Evolutionary conservation across 2,329 filamentous ascomycete species (phyloP), one percentile per base, ranked within the genome.

Genomic region (Penicillium sp.): DNA sequence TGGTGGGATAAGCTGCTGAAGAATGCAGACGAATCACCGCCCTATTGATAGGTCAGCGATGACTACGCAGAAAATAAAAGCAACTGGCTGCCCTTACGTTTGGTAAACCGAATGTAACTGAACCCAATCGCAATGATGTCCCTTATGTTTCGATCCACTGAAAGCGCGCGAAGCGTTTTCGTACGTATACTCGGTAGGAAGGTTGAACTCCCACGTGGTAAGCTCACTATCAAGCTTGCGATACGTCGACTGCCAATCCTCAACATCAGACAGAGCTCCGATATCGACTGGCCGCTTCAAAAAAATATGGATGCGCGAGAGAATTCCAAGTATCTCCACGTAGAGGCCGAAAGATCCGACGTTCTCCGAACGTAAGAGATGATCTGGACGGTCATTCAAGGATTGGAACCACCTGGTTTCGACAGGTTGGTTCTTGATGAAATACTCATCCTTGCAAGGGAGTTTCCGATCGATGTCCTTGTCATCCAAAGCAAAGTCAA

Each of bases 41-140:
- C 0, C 85, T 87, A 66, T 30, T 51, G 35, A 30, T 21, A 26
- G 8, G 55, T 81, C 53, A 76, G 68, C 23, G 7, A 30, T 50
- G 26, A 44, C 9, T 3, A 48, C 19, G 9, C 2, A 17, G 35
- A 38, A 7, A 44, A 29, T 19, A 26, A 38, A 26, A 44, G 9
- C 30, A 29, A 46, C 47, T 7, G 15, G 21, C 23, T 26, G 21
- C 7, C 79, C 84, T 81, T 75, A 87, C 83, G 92, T 96, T 76
- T 96, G 91, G 71, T 93, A 96, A 0, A 92, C 93, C 5, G 91
- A 90, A 73, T 97, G 93, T 31, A 97, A 83, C 90, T 96, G 96
- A 55, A 97, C 88, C 90, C 93, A 93, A 56, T 90, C 90, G 73
- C 91, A 92, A 72, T 91, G 92, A 52, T 93, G 81, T 47, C 85